A percentile compares a stretch with the other conserved stretches of the same genome.
Conservation (phyloP, 208 protist species). For the Trypanosoma congolense region DNA sequence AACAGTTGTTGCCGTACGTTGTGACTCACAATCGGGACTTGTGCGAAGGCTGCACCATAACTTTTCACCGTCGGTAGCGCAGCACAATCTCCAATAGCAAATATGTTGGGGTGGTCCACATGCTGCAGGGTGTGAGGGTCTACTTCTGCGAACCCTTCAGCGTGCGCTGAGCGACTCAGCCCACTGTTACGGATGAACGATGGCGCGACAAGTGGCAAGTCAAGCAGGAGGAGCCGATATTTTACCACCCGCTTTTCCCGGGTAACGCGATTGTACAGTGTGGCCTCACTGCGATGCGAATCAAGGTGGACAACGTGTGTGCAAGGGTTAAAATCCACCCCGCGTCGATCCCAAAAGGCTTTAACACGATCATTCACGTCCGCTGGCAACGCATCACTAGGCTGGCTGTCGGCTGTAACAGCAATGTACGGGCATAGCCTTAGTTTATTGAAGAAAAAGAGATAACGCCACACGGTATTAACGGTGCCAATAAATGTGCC, state of each 20-base stretch:
- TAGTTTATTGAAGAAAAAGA: slow-evolving; percentile 71
- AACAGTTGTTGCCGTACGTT: slow-evolving; percentile 63
- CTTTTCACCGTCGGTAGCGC: slow-evolving; percentile 74
- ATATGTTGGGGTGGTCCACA: slow-evolving; percentile 59
- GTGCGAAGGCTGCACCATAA: slow-evolving; percentile 70
- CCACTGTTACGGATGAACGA: slow-evolving; percentile 64
- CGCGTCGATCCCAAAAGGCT: slow-evolving; percentile 42
- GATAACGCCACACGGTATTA: slow-evolving; percentile 77
- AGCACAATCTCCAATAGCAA: slow-evolving; percentile 80
- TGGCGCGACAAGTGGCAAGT: slow-evolving; percentile 69
- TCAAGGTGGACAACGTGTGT: slow-evolving; percentile 56
- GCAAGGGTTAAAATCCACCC: slow-evolving; percentile 23
- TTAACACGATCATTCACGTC: slow-evolving; percentile 43
- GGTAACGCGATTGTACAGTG: slow-evolving; percentile 70
- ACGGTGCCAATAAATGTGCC: slow-evolving; percentile 73
- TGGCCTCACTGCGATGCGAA: slow-evolving; percentile 27
- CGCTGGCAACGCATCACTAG: slow-evolving; percentile 49
- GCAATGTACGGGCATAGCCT: slow-evolving; percentile 39
- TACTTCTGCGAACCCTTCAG: slow-evolving; percentile 71
- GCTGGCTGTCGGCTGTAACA: slow-evolving; percentile 57
- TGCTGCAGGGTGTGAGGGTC: slow-evolving; percentile 74
- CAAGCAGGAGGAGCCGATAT: slow-evolving; percentile 64
- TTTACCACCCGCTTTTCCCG: slow-evolving; percentile 40
- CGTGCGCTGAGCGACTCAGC: slow-evolving; percentile 32
- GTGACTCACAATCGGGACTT: slow-evolving; percentile 79